phyloP scores from a whole-genome alignment of 495 filamentous ascomycete genomes.

The Tuber borchii region DNA sequence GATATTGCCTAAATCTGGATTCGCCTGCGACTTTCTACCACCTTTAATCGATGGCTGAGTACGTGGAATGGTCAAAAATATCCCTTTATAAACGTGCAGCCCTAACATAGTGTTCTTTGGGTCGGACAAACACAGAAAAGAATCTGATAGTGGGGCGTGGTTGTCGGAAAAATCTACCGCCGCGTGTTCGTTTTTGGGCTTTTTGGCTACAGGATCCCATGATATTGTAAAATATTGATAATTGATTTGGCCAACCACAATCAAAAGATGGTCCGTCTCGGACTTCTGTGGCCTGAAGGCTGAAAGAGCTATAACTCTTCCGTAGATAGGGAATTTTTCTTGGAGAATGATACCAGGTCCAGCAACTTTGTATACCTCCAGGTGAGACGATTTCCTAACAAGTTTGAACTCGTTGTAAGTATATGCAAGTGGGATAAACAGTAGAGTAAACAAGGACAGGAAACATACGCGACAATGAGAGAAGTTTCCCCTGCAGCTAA shows the following conservation, averaged over 20 bases:
- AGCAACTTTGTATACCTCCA: constrained; percentile 71
- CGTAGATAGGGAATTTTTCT: constrained; percentile 54
- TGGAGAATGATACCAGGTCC: constrained; percentile 48
- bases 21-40: constrained; percentile 40
- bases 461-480: constrained; percentile 75
- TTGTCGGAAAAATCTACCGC: constrained; percentile 46
- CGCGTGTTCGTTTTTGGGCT: constrained; percentile 28
- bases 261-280: constrained; percentile 77
- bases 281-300: constrained; percentile 68
- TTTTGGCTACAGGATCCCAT: constrained; percentile 58
- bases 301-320: constrained; percentile 76
- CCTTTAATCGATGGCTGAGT: constrained; percentile 45
- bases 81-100: constrained; percentile 80
- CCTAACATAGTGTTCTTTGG: constrained; percentile 75
- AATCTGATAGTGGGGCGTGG: background rate
- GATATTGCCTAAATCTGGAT: constrained; percentile 52
- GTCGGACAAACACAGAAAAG: constrained; percentile 55
- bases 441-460: background rate
- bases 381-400: constrained; percentile 78
- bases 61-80: constrained; percentile 69
- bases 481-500: constrained; percentile 66
- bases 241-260: constrained; percentile 80
- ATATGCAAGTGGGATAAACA: constrained; percentile 8
- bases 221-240: constrained; percentile 68
- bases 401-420: constrained; percentile 2